These are phyloP conservation scores for Cajanus cajan DNA, from an alignment of 306 rosid species.

Conservation along the genomic window DNA sequence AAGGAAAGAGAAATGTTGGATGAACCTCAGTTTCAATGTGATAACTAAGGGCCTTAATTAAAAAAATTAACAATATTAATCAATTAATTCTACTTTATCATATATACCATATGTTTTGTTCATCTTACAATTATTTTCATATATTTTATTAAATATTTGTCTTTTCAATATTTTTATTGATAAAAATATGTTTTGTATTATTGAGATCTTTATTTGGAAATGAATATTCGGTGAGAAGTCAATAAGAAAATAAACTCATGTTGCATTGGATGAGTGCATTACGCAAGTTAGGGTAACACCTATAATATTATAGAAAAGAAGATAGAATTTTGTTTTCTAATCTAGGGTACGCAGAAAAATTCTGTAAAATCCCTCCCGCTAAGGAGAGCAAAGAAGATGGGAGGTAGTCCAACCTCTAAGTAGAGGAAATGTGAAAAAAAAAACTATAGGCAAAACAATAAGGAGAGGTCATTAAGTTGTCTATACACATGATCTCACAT, in stretches of 20 bases:
- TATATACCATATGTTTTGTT: not conserved
- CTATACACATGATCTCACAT: not conserved
- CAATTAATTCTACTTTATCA: not conserved
- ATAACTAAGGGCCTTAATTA: not conserved
- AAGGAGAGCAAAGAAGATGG: not conserved
- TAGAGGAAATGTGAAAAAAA: not conserved
- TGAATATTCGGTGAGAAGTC: not conserved
- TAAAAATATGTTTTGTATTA: not conserved
- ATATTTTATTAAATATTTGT: not conserved
- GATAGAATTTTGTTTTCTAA: not conserved
- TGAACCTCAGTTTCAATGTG: not conserved
- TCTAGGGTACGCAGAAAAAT: not conserved
- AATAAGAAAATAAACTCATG: not conserved
- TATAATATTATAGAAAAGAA: not conserved
- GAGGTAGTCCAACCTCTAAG: not conserved
- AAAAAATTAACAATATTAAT: not conserved
- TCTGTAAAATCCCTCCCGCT: not conserved
- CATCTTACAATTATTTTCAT: not conserved
- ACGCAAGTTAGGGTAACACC: not conserved
- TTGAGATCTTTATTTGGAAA: not conserved
- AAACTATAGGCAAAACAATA: not conserved
- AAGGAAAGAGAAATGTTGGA: not conserved
- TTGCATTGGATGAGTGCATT: not conserved
- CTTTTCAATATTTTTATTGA: not conserved
- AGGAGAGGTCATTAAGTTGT: not conserved